A percentile compares a stretch with the other conserved stretches of the same genome.
Conservation (phyloP, 2,329 filamentous ascomycete species). For the Parascedosporium putredinis region DNA sequence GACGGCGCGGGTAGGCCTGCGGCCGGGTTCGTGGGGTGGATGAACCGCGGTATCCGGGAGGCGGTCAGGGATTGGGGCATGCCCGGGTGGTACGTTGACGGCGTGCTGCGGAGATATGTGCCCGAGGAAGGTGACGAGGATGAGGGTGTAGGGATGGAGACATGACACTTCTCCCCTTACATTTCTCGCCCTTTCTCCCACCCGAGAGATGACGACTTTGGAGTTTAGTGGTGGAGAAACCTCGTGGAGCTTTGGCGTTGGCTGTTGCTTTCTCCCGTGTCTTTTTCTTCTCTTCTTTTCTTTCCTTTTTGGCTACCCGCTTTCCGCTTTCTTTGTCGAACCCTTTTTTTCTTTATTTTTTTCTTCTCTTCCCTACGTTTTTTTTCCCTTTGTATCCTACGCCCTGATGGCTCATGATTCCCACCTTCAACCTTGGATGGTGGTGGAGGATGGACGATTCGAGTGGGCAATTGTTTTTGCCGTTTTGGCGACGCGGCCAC, state of each 20-base stretch:
- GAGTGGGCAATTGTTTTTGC: too few species aligned
- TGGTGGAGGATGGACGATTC: too few species aligned
- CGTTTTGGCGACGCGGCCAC: background rate
- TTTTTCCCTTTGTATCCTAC: too few species aligned
- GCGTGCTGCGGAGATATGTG: conserved; percentile 38
- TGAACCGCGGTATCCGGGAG: conserved; percentile 54
- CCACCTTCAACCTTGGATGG: too few species aligned
- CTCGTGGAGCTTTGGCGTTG: background rate
- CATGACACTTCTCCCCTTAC: too few species aligned
- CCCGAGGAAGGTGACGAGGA: conserved; percentile 1
- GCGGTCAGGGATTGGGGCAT: conserved; percentile 42
- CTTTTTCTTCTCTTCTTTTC: background rate
- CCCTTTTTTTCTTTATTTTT: background rate
- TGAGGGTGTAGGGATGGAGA: background rate
- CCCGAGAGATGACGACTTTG: too few species aligned
- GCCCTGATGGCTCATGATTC: too few species aligned
- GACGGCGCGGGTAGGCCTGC: conserved; percentile 25
- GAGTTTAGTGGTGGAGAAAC: background rate
- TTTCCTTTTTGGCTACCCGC: background rate
- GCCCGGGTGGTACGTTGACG: conserved; percentile 42
- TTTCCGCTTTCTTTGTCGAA: background rate
- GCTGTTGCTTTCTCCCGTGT: background rate
- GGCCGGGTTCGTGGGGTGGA: conserved; percentile 50
- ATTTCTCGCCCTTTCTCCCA: too few species aligned
- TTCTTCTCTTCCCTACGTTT: too few species aligned